Conservation (phyloP, 495 filamentous ascomycete species). For the Hypoxylon fuscum region DNA sequence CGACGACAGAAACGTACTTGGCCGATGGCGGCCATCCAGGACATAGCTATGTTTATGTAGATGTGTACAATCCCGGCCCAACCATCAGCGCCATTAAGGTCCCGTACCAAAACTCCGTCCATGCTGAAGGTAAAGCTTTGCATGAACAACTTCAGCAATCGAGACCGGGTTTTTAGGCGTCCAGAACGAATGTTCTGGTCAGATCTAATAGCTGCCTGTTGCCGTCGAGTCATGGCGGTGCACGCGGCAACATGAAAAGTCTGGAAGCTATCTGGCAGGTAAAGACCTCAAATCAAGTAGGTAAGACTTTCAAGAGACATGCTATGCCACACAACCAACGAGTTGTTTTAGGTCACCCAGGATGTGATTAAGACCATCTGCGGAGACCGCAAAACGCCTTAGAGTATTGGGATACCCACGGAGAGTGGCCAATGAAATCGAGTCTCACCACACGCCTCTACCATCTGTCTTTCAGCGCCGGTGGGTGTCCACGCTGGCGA, state of each 20-base stretch:
- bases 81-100: no score
- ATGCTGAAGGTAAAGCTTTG: conserved; percentile 8
- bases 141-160: conserved; percentile 4
- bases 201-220: conserved; percentile 6
- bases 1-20: background rate
- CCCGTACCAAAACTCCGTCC: conserved; percentile 7
- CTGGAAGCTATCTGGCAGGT: conserved; percentile 7
- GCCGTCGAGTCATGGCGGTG: background rate
- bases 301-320: background rate
- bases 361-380: conserved; percentile 1
- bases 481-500: conserved; percentile 6
- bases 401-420: no score
- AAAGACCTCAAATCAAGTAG: conserved; percentile 1
- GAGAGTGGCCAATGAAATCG: no score
- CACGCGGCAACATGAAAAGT: background rate
- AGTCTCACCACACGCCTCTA: no score
- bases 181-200: conserved; percentile 7
- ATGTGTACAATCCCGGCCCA: no score
- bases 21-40: conserved; percentile 3
- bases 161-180: background rate
- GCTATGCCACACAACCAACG: conserved; percentile 2
- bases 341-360: conserved; percentile 3
- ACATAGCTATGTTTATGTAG: conserved; percentile 6
- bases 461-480: no score
- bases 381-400: conserved; percentile 1